These are phyloP conservation scores for Penicillium sp. DNA, from an alignment of 2,329 filamentous ascomycete species.

Conservation along the genomic window DNA sequence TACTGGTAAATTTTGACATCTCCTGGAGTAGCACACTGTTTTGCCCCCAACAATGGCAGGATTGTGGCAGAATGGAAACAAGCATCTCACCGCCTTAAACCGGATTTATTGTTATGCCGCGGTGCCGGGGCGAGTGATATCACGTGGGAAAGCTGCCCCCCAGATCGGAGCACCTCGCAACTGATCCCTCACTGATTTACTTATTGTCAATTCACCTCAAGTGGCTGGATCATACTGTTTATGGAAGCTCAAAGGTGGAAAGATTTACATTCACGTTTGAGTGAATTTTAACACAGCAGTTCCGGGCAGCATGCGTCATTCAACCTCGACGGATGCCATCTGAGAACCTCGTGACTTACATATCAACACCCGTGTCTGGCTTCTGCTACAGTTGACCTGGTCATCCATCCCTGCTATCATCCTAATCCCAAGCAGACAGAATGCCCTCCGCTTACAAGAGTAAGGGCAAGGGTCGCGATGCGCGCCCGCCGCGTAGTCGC, in stretches of 20 bases:
- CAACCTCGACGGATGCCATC: constrained; percentile 12
- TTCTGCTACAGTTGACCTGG: background rate
- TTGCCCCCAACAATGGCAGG: no score
- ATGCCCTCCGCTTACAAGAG: constrained; percentile 56
- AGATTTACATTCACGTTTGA: background rate
- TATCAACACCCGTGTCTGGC: constrained; percentile 7
- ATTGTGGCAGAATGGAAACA: background rate
- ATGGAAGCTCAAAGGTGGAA: background rate
- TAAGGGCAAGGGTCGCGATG: constrained; percentile 61
- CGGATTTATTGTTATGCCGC: background rate
- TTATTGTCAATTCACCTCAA: background rate
- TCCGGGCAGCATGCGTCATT: constrained; percentile 27
- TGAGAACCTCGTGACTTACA: constrained; percentile 22
- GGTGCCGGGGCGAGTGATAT: background rate
- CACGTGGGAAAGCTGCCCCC: background rate
- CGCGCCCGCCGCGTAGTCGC: constrained; percentile 62
- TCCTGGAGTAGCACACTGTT: no score
- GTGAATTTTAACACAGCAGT: constrained; percentile 1
- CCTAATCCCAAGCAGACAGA: constrained; percentile 7
- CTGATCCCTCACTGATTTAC: background rate
- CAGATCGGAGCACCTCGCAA: background rate
- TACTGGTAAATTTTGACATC: background rate
- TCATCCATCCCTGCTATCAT: background rate
- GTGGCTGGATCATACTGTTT: background rate
- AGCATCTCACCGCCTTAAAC: background rate